Conservation (phyloP, 129 eudicot species). For the Daucus carota region DH1_v3.0 NC_030381.2:35833001-35833500, state of each 20-base stretch:
- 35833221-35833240: not conserved
- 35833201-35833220: slow-evolving; percentile 33
- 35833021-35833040: slow-evolving; percentile 41
- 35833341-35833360: too few relatives aligned
- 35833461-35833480: too few relatives aligned
- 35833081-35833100: slow-evolving; percentile 27
- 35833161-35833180: slow-evolving; percentile 33
- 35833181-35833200: slow-evolving; percentile 30
- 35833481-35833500: too few relatives aligned
- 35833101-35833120: slow-evolving; percentile 50
- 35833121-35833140: slow-evolving; percentile 3
- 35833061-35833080: slow-evolving; percentile 13
- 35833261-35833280: not conserved
- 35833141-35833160: slow-evolving; percentile 6
- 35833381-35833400: too few relatives aligned
- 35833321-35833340: too few relatives aligned
- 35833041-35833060: slow-evolving; percentile 37
- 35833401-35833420: too few relatives aligned
- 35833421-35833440: too few relatives aligned
- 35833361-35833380: too few relatives aligned
- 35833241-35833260: not conserved
- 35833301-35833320: not conserved
- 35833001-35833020: slow-evolving; percentile 25
- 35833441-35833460: too few relatives aligned
- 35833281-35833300: not conserved